These are phyloP conservation scores for Atkinsonella hypoxylon DNA, from an alignment of 2,329 filamentous ascomycete species.

Conservation along the genomic window DNA sequence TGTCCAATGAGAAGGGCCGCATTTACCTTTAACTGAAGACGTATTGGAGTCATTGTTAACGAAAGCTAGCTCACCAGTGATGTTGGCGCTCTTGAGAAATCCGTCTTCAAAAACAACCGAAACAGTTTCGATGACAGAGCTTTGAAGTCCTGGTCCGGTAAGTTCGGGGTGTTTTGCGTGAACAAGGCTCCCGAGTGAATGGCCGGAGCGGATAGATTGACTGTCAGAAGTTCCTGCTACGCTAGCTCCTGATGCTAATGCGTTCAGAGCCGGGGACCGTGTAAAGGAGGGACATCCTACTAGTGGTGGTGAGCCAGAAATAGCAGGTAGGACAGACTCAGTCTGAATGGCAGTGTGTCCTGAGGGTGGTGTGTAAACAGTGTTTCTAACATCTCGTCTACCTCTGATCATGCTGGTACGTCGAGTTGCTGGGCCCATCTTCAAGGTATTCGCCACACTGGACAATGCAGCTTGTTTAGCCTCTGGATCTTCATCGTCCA, in stretches of 20 bases:
- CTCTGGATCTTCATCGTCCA: slow-evolving; percentile 65
- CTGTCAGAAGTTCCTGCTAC: slow-evolving; percentile 59
- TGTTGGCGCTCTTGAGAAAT: slow-evolving; percentile 54
- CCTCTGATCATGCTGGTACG: slow-evolving; percentile 71
- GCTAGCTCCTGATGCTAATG: slow-evolving; percentile 52
- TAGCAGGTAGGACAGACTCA: neutral
- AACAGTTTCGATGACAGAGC: slow-evolving; percentile 86
- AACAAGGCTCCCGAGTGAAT: slow-evolving; percentile 58
- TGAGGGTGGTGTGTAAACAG: slow-evolving; percentile 59
- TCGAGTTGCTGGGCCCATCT: slow-evolving; percentile 52
- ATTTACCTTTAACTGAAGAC: slow-evolving; percentile 36
- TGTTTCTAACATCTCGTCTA: slow-evolving; percentile 83
- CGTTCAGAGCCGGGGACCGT: slow-evolving; percentile 36
- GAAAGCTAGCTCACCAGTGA: slow-evolving; percentile 83
- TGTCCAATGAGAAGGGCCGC: neutral
- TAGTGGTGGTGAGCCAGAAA: slow-evolving; percentile 9
- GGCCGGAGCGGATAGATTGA: slow-evolving; percentile 80
- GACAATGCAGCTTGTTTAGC: slow-evolving; percentile 63
- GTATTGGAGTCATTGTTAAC: slow-evolving; percentile 52
- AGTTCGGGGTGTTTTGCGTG: slow-evolving; percentile 75
- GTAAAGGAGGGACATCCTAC: slow-evolving; percentile 10
- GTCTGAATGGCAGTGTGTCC: neutral
- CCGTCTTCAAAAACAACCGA: slow-evolving; percentile 72
- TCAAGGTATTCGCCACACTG: slow-evolving; percentile 62
- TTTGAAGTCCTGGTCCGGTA: slow-evolving; percentile 66